Base-by-base conservation (phyloP, 805 yeast genomes). In the Osmozyma mogii region DNA sequence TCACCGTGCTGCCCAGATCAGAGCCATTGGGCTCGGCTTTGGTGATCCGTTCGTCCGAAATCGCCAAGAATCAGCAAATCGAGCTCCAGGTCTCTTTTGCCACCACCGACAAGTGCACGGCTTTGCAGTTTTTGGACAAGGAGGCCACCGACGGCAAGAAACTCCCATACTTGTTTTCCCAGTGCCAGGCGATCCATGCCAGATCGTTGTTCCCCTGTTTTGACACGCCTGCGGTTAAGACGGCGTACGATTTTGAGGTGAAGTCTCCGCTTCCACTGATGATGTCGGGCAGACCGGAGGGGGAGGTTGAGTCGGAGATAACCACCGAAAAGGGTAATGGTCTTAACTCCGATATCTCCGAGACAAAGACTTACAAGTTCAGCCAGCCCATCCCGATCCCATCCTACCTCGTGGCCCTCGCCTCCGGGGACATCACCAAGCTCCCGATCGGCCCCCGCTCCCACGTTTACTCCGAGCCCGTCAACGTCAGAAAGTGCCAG, bases 171-270 rank as follows among this genome's bases (percentile, higher is more conserved):
- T 65, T 87, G 34, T 87, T 85, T 53, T 84, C 95, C 8, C 96
- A 87, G 57, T 73, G 94, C 50, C 94, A 87, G 59, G 87, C 95
- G 21, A 85, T 83, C 40, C 95, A 87, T 49, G 92, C 95, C 5
- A 70, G 96, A 47, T 72, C 89, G 10, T 65, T 85, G 47, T 78
- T 82, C 59, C 96, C 96, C 6, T 82, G 85, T 45, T 87, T 87
- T 50, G 96, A 87, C 54, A 85, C 96, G 0, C 95, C 96, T 2
- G 69, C 89, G 0, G 68, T 85, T 17, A 87, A 87, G 52, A 69
- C 87, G 2, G 64, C 78, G 1, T 82, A 67, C 46, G 52, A 58
- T 11, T 75, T 78, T 39, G 59, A 58, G 15, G 75, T 82, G 30
- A 66, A 54, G 24, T 82, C 94, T 2, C 68, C 75, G 10, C 64